Base-by-base conservation (phyloP, 139 green algal species). In the Chloropicon primus region DNA sequence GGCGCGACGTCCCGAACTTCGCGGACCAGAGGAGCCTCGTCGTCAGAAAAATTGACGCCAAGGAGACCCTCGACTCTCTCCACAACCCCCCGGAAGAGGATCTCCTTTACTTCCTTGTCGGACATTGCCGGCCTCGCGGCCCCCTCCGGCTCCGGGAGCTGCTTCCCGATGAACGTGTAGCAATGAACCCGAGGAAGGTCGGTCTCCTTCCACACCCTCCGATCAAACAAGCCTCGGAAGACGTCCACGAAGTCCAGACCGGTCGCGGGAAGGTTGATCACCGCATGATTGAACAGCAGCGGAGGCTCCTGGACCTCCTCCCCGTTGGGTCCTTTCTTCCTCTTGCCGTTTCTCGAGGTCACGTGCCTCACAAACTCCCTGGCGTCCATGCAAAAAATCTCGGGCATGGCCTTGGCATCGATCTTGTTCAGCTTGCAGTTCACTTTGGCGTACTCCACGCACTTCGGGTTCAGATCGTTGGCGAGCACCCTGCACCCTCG, bases 381-480 rank as follows among this genome's bases (percentile, higher is more conserved):
- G 22, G 83, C 94, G 80, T 95, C 90, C 85, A 92, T 82, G 75
- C 24, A 74, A n/a, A 23, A 17, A 22, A 73, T 10, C 28, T 22
- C 72, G 1, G 22, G 23, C 29, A 62, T 28, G 5, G 76, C 71
- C 24, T 22, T 26, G 17, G 73, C 21, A 0, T 41, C 54, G 77
- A 94, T 82, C 26, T 85, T 86, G 84, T 97, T 96, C n/a, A 90
- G 74, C 62, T 79, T 80, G 0, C 89, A 86, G 83, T 99, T 99
- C 26, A 82, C 41, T 5, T 79, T 41, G 1, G 97, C 79, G 73
- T 91, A 98, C 26, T 85, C 62, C 29, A 84, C 85, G 75, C 87
- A 94, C 27, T 83, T 71, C 0, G 95, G 95, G 80, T 99, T 99
- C 25, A 99, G 86, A 83, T 99, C 95, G 83, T 99, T 99, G 5